Evolutionary conservation across 805 yeast genomes (phyloP).

Genomic region (Starmerella powellii): DNA sequence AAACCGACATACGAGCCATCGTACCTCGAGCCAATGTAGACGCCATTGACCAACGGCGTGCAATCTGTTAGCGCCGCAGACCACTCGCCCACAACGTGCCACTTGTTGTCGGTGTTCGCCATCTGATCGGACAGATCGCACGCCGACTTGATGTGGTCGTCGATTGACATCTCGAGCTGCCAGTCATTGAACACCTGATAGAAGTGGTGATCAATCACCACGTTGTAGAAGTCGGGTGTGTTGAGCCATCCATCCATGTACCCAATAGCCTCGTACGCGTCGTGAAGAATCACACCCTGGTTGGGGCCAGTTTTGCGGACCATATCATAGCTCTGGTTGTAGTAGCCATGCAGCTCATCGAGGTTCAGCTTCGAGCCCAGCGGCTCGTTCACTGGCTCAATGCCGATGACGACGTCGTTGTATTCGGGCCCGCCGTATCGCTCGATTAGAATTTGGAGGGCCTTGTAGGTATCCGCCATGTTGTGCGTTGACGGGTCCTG

Average conservation of each 20-base stretch:
- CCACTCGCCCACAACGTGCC: conserved; percentile 81
- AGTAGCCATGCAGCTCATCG: conserved; percentile 47
- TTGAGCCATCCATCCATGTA: conserved; percentile 37
- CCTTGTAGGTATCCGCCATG: conserved; percentile 42
- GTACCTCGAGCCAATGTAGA: conserved; percentile 67
- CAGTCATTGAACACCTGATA: conserved; percentile 69
- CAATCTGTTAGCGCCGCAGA: conserved; percentile 88
- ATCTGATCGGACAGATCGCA: conserved; percentile 39
- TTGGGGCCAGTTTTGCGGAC: conserved; percentile 42
- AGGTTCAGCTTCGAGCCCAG: conserved; percentile 55
- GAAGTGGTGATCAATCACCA: conserved; percentile 77
- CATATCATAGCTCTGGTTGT: conserved; percentile 47
- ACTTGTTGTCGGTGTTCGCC: conserved; percentile 44
- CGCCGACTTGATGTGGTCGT: conserved; percentile 47
- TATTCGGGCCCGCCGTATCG: conserved; percentile 54
- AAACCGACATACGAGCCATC: conserved; percentile 47
- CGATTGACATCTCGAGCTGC: conserved; percentile 47
- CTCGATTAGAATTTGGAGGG: conserved; percentile 41
- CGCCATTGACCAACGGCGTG: conserved; percentile 80
- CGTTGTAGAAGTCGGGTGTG: conserved; percentile 42
- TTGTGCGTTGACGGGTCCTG: conserved; percentile 32
- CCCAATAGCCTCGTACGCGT: conserved; percentile 54
- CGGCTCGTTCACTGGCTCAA: conserved; percentile 84
- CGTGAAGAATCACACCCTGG: conserved; percentile 58
- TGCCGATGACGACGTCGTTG: conserved; percentile 65